Evolutionary conservation across 306 rosid species (phyloP).

Genomic region (Medicago lupulina): DNA sequence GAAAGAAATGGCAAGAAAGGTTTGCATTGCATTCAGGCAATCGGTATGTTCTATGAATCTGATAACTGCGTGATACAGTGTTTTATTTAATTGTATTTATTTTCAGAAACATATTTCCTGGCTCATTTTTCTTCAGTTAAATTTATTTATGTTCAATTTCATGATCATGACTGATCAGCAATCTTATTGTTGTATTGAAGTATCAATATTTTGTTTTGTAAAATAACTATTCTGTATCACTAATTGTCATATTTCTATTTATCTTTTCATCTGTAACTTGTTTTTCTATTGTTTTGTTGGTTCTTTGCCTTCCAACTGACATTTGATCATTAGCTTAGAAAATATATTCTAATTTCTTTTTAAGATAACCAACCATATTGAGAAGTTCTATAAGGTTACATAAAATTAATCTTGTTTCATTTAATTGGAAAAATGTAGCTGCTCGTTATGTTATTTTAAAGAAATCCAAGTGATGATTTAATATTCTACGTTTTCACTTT

Average conservation of each 20-base stretch:
- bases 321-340: conserved; percentile 37
- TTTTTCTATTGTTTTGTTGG: neutral
- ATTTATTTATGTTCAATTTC: conserved; percentile 28
- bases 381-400: conserved; percentile 14
- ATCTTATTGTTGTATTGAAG: conserved; percentile 7
- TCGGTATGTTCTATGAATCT: conserved; percentile 65
- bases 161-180: conserved; percentile 18
- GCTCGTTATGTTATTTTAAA: neutral
- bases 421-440: conserved; percentile 27
- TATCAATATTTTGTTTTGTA: neutral
- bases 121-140: conserved; percentile 21
- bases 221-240: conserved; percentile 8
- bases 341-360: conserved; percentile 10
- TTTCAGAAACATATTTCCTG: conserved; percentile 18
- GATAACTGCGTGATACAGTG: conserved; percentile 24
- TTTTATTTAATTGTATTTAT: conserved; percentile 24
- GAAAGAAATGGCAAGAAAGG: conserved; percentile 98
- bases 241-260: neutral
- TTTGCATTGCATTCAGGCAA: conserved; percentile 94
- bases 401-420: conserved; percentile 32
- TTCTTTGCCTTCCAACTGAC: conserved; percentile 9
- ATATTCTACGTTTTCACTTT: conserved; percentile 7
- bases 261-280: conserved; percentile 15
- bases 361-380: conserved; percentile 11
- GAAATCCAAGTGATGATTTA: neutral